Conservation (phyloP, 176 grass and related monocot genomes). For the Paspalum vaginatum region DNA sequence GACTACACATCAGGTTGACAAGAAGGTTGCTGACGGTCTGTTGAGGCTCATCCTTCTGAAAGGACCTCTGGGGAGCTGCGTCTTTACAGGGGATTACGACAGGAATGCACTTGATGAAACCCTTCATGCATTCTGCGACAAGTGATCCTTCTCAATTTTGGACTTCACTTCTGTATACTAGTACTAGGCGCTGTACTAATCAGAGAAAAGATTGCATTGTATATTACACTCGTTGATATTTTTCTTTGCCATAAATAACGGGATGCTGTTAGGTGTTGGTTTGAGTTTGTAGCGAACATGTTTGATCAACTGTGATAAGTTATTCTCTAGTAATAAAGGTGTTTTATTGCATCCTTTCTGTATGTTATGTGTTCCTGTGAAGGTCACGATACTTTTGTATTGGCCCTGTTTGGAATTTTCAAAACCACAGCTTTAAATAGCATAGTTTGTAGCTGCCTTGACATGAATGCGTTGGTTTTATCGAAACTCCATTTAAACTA, state of each 20-base stretch:
- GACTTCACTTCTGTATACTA: constrained; percentile 41
- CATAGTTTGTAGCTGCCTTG: too few relatives aligned
- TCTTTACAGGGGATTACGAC: constrained; percentile 92
- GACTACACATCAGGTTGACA: constrained; percentile 70
- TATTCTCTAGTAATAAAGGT: constrained; percentile 9
- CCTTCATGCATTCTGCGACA: constrained; percentile 73
- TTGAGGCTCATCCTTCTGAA: constrained; percentile 88
- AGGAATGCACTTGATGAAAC: constrained; percentile 85
- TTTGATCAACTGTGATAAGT: background rate
- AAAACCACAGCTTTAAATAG: too few relatives aligned
- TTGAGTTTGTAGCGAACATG: constrained; percentile 2
- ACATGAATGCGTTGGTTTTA: too few relatives aligned
- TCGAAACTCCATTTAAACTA: too few relatives aligned
- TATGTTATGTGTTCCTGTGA: background rate
- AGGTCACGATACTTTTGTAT: background rate
- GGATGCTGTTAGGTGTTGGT: background rate
- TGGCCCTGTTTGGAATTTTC: background rate
- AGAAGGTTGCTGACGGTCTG: constrained; percentile 98
- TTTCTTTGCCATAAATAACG: constrained; percentile 39
- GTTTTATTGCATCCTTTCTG: background rate
- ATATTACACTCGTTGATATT: background rate
- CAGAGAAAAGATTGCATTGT: constrained; percentile 18
- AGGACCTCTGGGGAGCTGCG: constrained; percentile 83
- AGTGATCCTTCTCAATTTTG: constrained; percentile 40
- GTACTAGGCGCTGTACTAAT: constrained; percentile 30